Conservation (phyloP, 108 stramenopile species). For the Cyclotella atomus region DNA sequence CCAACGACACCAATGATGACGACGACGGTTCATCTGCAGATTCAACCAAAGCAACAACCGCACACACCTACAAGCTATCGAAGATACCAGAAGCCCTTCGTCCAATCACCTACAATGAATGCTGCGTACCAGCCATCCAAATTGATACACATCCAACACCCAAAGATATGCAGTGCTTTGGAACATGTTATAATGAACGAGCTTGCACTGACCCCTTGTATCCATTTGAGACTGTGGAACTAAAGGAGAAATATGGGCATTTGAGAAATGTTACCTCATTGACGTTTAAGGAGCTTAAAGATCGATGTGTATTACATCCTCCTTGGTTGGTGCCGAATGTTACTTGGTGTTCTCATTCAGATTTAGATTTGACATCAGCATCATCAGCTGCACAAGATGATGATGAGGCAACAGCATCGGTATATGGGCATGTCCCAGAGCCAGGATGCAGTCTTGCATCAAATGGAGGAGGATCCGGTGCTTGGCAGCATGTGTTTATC, state of each 20-base stretch:
- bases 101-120: not conserved
- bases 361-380: not conserved
- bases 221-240: constrained; percentile 6
- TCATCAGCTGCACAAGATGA: not conserved
- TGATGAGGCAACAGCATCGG: not conserved
- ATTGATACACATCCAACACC: not conserved
- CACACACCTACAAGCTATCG: not conserved
- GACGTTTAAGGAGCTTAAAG: not conserved
- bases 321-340: constrained; percentile 5
- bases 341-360: not conserved
- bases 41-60: not conserved
- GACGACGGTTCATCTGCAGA: no score
- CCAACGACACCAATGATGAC: not conserved
- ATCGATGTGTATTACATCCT: constrained; percentile 4
- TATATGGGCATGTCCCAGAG: constrained; percentile 1
- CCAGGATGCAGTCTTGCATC: constrained; percentile 21
- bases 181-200: constrained; percentile 26
- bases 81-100: constrained; percentile 15
- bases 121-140: constrained; percentile 16
- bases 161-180: constrained; percentile 17
- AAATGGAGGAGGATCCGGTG: constrained; percentile 18
- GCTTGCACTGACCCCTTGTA: constrained; percentile 12
- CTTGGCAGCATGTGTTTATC: constrained; percentile 37
- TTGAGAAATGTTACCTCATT: not conserved
- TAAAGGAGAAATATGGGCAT: not conserved